A percentile compares a stretch with the other conserved stretches of the same genome.
phyloP scores from a whole-genome alignment of 2,329 filamentous ascomycete genomes.

The Aspergillus sojae region DNA sequence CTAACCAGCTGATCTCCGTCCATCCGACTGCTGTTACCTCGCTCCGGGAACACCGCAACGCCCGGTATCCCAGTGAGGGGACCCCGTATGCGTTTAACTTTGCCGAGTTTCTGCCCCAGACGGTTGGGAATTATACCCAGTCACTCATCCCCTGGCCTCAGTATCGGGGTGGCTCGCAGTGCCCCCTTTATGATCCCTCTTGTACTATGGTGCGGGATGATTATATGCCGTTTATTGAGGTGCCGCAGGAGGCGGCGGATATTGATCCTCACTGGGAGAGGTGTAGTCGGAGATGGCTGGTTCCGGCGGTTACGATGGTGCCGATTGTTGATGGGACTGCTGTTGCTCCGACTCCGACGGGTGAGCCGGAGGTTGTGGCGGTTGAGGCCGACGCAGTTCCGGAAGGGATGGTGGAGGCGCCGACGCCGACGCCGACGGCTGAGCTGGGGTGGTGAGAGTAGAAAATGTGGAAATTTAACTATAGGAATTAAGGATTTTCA shows the following conservation, averaged over 20 bases:
- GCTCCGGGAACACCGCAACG: conserved; percentile 24
- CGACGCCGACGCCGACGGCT: neutral
- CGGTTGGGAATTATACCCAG: conserved; percentile 23
- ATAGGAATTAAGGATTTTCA: no score
- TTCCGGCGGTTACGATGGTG: conserved; percentile 26
- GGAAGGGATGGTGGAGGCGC: neutral
- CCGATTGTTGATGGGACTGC: conserved; percentile 7
- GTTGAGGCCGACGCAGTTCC: neutral
- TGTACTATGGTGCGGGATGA: conserved; percentile 28
- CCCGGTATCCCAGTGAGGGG: conserved; percentile 22
- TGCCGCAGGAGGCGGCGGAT: conserved; percentile 20
- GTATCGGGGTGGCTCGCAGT: conserved; percentile 25
- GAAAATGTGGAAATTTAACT: no score
- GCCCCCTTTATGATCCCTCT: conserved; percentile 13
- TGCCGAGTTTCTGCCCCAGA: conserved; percentile 23
- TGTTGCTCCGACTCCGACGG: neutral
- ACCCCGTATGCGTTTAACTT: conserved; percentile 26
- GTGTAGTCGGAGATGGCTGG: conserved; percentile 25
- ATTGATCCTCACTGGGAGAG: conserved; percentile 22
- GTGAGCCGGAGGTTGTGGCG: neutral
- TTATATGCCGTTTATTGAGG: conserved; percentile 22
- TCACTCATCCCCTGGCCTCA: conserved; percentile 25
- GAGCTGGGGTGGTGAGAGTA: neutral
- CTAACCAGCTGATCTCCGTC: conserved; percentile 21
- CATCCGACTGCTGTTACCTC: conserved; percentile 19